Percentiles rank a stretch among this genome's conserved stretches.
Conservation (phyloP, 2,329 filamentous ascomycete genomes). For the Lachnellula occidentalis region DNA sequence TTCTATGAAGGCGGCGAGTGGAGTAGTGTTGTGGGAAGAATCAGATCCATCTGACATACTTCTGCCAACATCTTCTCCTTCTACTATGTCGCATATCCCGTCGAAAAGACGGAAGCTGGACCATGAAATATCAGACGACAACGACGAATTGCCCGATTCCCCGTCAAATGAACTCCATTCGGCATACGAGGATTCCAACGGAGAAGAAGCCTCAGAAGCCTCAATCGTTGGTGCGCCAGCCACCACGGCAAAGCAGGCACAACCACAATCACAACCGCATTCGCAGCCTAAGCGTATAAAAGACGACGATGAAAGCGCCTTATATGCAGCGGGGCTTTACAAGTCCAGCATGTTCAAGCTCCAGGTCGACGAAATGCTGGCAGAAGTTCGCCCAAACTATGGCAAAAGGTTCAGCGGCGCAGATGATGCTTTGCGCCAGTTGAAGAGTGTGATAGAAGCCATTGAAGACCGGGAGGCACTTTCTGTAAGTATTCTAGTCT, state of each 20-base stretch:
- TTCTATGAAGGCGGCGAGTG: not conserved
- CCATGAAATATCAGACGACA: slow-evolving; percentile 11
- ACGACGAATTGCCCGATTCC: not conserved
- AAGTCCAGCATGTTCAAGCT: slow-evolving; percentile 64
- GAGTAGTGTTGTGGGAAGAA: not conserved
- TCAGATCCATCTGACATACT: not conserved
- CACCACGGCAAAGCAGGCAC: slow-evolving; percentile 7
- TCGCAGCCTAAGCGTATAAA: slow-evolving; percentile 16
- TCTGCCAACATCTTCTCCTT: slow-evolving; percentile 6
- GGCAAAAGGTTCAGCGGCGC: slow-evolving; percentile 48
- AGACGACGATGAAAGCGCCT: slow-evolving; percentile 29
- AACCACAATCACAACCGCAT: slow-evolving; percentile 4
- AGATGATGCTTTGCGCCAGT: slow-evolving; percentile 46
- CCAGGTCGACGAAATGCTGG: slow-evolving; percentile 58
- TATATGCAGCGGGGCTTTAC: slow-evolving; percentile 42
- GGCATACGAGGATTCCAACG: not conserved
- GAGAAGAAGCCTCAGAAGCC: slow-evolving; percentile 16
- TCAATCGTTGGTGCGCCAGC: not conserved
- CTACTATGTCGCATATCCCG: slow-evolving; percentile 14
- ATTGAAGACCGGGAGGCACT: slow-evolving; percentile 46
- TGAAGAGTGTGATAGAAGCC: slow-evolving; percentile 52
- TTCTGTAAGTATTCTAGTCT: slow-evolving; percentile 29
- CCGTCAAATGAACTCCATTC: not conserved
- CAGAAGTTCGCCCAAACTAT: slow-evolving; percentile 51
- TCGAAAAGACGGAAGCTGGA: slow-evolving; percentile 33